Evolutionary conservation across 169 alveolate species (phyloP).

Genomic region (Plasmodium coatneyi): DNA sequence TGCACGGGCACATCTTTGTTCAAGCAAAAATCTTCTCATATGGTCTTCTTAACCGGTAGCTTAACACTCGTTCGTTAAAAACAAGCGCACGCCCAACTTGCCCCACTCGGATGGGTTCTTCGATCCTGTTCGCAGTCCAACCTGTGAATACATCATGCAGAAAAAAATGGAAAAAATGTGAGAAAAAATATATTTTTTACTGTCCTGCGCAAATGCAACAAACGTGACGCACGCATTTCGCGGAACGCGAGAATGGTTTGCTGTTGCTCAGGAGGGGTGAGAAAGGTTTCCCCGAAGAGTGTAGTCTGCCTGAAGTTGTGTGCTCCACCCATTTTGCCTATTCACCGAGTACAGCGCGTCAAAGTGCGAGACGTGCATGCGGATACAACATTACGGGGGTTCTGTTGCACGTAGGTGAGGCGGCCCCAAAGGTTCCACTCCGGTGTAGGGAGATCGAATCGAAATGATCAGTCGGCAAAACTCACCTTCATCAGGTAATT

Average conservation of each 20-base stretch:
- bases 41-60: neutral
- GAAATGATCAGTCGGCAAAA: neutral
- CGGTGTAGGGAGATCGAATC: neutral
- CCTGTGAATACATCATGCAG: conserved; percentile 8
- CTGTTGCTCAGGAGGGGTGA: too few species aligned
- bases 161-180: neutral
- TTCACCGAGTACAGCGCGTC: too few species aligned
- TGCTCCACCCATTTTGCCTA: too few species aligned
- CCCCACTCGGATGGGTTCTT: conserved; percentile 73
- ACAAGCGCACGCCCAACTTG: conserved; percentile 70
- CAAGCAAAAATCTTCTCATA: neutral
- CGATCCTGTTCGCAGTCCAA: conserved; percentile 54
- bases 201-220: neutral
- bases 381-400: neutral
- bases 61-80: conserved; percentile 59
- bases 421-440: neutral
- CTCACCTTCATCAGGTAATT: conserved; percentile 50
- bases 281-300: too few species aligned
- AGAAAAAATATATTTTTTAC: neutral
- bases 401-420: neutral
- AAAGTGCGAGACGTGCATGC: too few species aligned
- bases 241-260: too few species aligned
- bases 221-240: neutral
- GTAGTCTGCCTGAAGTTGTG: too few species aligned
- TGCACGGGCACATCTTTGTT: neutral